phyloP scores from a whole-genome alignment of 1,284 basidiomycete species.

The Irpex rosettiformis region DNA sequence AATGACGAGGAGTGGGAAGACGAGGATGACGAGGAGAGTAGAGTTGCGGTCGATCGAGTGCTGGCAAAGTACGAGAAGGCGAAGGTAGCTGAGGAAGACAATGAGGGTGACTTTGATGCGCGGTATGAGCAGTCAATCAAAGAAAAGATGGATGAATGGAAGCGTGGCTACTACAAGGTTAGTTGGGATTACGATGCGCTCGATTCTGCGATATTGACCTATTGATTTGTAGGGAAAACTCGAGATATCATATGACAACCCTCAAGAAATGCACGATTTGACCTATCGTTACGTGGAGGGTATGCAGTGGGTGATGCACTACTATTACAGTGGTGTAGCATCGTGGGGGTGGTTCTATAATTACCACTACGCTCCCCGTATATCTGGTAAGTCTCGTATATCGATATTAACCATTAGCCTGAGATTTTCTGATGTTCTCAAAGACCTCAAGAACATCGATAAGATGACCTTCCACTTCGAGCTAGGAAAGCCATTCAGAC shows the following conservation, averaged over 20 bases:
- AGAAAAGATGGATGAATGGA: constrained; percentile 92
- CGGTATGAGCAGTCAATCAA: constrained; percentile 71
- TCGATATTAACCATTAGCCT: not conserved
- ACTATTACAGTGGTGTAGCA: constrained; percentile 96
- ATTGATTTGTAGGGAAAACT: constrained; percentile 65
- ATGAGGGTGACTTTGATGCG: constrained; percentile 73
- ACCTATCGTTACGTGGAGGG: constrained; percentile 89
- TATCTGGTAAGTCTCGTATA: constrained; percentile 80
- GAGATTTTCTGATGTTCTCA: not conserved
- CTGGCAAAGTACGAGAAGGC: constrained; percentile 88
- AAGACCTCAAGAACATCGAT: constrained; percentile 74
- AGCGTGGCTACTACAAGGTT: constrained; percentile 86
- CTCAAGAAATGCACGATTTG: constrained; percentile 64
- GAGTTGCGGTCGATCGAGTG: constrained; percentile 78
- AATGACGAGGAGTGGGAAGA: constrained; percentile 40
- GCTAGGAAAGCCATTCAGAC: constrained; percentile 87
- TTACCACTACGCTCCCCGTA: constrained; percentile 95
- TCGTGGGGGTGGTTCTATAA: constrained; percentile 99
- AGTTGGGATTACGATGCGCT: constrained; percentile 17
- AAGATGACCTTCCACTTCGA: constrained; percentile 85
- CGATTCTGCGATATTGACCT: constrained; percentile 1
- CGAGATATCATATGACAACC: constrained; percentile 71
- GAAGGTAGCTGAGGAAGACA: constrained; percentile 65
- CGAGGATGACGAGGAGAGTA: constrained; percentile 44
- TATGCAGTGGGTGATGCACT: constrained; percentile 98